A percentile compares a stretch with the other conserved stretches of the same genome.
phyloP scores from a whole-genome alignment of 2,329 filamentous ascomycete species.

The Phaeoacremonium minimum region DNA sequence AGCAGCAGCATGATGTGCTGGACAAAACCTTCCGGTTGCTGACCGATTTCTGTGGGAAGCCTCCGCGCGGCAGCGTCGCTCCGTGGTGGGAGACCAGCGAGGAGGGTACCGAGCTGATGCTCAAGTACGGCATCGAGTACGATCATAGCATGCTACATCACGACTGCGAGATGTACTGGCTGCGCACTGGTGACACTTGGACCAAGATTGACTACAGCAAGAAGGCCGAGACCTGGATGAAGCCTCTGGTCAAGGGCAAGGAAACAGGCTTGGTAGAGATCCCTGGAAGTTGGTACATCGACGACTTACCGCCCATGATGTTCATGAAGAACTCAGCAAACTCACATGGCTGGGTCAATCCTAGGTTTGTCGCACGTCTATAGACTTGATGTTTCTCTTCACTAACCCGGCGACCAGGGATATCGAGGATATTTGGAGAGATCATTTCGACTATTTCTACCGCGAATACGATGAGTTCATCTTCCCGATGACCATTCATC shows the following conservation, averaged over 20 bases:
- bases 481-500: slow-evolving; percentile 74
- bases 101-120: slow-evolving; percentile 61
- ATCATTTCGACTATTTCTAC: slow-evolving; percentile 70
- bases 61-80: slow-evolving; percentile 66
- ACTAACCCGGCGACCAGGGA: slow-evolving; percentile 37
- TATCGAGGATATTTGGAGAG: slow-evolving; percentile 60
- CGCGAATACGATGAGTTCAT: slow-evolving; percentile 72
- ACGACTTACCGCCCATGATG: slow-evolving; percentile 66
- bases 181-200: slow-evolving; percentile 61
- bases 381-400: too few species aligned
- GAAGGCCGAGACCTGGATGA: slow-evolving; percentile 62
- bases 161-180: slow-evolving; percentile 61
- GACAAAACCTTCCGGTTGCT: slow-evolving; percentile 70
- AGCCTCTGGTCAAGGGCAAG: slow-evolving; percentile 54
- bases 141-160: slow-evolving; percentile 65
- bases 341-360: slow-evolving; percentile 57
- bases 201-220: slow-evolving; percentile 64
- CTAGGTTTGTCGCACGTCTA: slow-evolving; percentile 36
- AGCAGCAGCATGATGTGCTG: slow-evolving; percentile 72
- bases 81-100: slow-evolving; percentile 71
- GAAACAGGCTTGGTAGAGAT: slow-evolving; percentile 64
- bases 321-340: slow-evolving; percentile 65
- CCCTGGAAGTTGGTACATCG: slow-evolving; percentile 61
- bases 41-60: slow-evolving; percentile 67
- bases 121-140: slow-evolving; percentile 66